These are phyloP conservation scores for Brassica balearica DNA, from an alignment of 441 rosid species.

Conservation along the genomic window DNA sequence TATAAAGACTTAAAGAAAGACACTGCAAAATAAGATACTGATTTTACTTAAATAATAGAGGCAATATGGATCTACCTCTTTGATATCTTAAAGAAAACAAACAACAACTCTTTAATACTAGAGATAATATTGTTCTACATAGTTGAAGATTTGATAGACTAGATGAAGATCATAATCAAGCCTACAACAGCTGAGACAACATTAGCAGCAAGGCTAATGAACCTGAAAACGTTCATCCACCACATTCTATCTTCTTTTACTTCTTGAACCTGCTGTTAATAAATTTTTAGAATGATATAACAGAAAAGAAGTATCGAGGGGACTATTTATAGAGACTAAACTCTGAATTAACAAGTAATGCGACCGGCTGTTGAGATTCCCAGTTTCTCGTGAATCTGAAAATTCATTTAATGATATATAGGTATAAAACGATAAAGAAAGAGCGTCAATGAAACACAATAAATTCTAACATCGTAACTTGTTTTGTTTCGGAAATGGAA, in stretches of 20 bases:
- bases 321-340: neutral
- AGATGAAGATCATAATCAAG: neutral
- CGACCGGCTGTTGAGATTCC: conserved; percentile 1
- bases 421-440: neutral
- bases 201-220: neutral
- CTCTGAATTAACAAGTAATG: neutral
- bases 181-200: neutral
- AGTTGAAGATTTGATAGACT: neutral
- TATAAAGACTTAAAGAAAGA: neutral
- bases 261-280: neutral
- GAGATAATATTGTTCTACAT: neutral
- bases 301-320: neutral
- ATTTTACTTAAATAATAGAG: neutral
- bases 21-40: neutral
- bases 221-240: neutral
- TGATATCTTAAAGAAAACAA: neutral
- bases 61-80: neutral
- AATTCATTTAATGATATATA: conserved; percentile 4
- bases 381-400: conserved; percentile 9
- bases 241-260: neutral
- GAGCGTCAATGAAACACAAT: neutral
- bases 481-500: neutral
- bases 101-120: neutral
- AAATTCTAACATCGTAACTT: conserved; percentile 9
- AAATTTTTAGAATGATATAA: neutral